A percentile compares a stretch with the other conserved stretches of the same genome.
Conservation (phyloP, 148 eudicot species). For the Fagopyrum homotropicum region DNA sequence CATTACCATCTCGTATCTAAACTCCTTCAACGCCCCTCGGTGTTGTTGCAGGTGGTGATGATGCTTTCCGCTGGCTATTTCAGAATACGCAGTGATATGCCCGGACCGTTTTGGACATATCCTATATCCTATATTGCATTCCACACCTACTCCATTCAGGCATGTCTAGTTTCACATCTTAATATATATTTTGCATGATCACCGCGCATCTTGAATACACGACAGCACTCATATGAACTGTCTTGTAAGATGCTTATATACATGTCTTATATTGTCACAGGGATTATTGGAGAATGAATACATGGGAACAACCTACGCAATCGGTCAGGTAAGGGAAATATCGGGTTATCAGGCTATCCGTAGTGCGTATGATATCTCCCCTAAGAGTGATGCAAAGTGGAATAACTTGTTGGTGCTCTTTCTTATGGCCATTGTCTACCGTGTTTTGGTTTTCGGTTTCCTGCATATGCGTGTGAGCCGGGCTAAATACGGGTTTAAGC, state of each 20-base stretch:
- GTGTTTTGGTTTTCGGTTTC: constrained; percentile 52
- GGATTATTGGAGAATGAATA: constrained; percentile 94
- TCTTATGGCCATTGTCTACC: constrained; percentile 76
- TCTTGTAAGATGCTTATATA: not conserved
- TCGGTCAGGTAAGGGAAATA: constrained; percentile 83
- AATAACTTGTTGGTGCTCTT: constrained; percentile 64
- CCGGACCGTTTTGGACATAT: constrained; percentile 74
- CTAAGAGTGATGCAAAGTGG: constrained; percentile 65
- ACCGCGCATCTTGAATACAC: not conserved
- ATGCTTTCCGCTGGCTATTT: constrained; percentile 97
- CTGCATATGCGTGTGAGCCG: constrained; percentile 34
- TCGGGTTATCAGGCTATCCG: constrained; percentile 81
- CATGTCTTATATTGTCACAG: constrained; percentile 23
- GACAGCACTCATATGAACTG: not conserved
- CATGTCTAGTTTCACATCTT: constrained; percentile 25
- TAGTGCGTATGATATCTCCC: constrained; percentile 60
- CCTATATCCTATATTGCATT: constrained; percentile 85
- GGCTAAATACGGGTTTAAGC: constrained; percentile 9
- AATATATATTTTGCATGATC: not conserved
- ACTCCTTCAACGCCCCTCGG: not conserved
- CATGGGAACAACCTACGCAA: constrained; percentile 55
- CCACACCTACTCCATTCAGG: constrained; percentile 94
- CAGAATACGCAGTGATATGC: constrained; percentile 80
- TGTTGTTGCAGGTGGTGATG: constrained; percentile 60
- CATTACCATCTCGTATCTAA: not conserved